Percentiles rank a stretch among this genome's conserved stretches.
phyloP scores from a whole-genome alignment of 1,284 basidiomycete species.

The Cutaneotrichosporon sp. region DNA sequence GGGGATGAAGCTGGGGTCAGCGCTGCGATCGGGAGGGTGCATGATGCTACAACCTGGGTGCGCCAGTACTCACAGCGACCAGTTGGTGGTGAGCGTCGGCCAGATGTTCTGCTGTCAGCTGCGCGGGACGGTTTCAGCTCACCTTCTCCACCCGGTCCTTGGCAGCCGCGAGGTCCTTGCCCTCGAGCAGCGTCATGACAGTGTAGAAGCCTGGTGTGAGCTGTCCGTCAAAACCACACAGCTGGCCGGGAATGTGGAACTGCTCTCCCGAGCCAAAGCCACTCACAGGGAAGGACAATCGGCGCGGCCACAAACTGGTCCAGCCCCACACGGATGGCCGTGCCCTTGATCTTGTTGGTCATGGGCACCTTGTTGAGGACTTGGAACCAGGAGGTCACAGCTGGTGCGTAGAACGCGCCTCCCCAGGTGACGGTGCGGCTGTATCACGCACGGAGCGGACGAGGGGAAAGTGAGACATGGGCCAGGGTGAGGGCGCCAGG shows the following conservation, averaged over 20 bases:
- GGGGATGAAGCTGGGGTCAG: slow-evolving; percentile 46
- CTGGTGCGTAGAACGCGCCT: slow-evolving; percentile 53
- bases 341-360: slow-evolving; percentile 38
- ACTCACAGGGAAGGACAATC: slow-evolving; percentile 45
- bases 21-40: no score
- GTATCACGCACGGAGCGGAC: slow-evolving; percentile 1
- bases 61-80: slow-evolving; percentile 47
- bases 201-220: slow-evolving; percentile 54
- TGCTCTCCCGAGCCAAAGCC: background rate
- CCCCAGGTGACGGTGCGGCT: slow-evolving; percentile 55
- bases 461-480: background rate
- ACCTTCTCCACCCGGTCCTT: slow-evolving; percentile 50
- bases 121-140: background rate
- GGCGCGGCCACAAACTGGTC: slow-evolving; percentile 57
- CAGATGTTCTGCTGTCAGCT: slow-evolving; percentile 35
- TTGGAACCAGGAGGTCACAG: slow-evolving; percentile 52
- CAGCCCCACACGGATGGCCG: slow-evolving; percentile 46
- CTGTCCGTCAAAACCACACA: no score
- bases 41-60: no score
- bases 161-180: slow-evolving; percentile 51
- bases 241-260: no score
- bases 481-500: no score
- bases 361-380: slow-evolving; percentile 47
- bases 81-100: slow-evolving; percentile 50
- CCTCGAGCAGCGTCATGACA: slow-evolving; percentile 55